A percentile compares a stretch with the other conserved stretches of the same genome.
Conservation (phyloP, 495 filamentous ascomycete genomes). For the Astrothelium subdiscretum region DNA sequence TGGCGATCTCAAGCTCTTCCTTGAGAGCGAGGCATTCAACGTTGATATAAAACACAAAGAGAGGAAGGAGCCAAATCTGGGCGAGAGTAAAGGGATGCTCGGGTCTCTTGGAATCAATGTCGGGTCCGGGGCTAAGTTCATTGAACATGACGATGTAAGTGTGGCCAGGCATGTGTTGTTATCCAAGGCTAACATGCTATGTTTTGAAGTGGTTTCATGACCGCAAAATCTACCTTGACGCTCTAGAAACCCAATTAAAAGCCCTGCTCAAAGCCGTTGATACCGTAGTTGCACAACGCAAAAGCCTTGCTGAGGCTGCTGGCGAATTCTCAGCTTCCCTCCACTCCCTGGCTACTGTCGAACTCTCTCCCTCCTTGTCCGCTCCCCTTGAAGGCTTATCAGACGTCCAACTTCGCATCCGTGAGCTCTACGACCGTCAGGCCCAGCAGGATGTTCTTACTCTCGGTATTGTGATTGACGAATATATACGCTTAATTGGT, state of each 20-base stretch:
- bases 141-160: constrained; percentile 93
- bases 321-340: constrained; percentile 85
- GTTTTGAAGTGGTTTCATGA: constrained; percentile 83
- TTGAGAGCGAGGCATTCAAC: constrained; percentile 92
- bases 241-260: constrained; percentile 89
- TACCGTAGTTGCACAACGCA: constrained; percentile 78
- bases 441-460: constrained; percentile 95
- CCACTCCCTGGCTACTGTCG: constrained; percentile 78
- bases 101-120: constrained; percentile 69
- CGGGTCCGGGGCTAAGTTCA: constrained; percentile 70
- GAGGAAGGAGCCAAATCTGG: constrained; percentile 70
- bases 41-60: constrained; percentile 97
- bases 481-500: constrained; percentile 92
- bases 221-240: constrained; percentile 84
- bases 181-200: constrained; percentile 18
- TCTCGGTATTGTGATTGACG: constrained; percentile 91
- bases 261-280: constrained; percentile 89
- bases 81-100: constrained; percentile 87
- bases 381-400: constrained; percentile 80
- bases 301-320: constrained; percentile 82
- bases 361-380: constrained; percentile 79
- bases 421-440: constrained; percentile 90
- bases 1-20: constrained; percentile 84
- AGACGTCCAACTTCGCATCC: constrained; percentile 83
- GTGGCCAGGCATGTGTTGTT: constrained; percentile 7